Percentiles rank a stretch among this genome's conserved stretches.
Conservation (phyloP, 1,139 yeast species). For the Meyerozyma athensensis region DNA sequence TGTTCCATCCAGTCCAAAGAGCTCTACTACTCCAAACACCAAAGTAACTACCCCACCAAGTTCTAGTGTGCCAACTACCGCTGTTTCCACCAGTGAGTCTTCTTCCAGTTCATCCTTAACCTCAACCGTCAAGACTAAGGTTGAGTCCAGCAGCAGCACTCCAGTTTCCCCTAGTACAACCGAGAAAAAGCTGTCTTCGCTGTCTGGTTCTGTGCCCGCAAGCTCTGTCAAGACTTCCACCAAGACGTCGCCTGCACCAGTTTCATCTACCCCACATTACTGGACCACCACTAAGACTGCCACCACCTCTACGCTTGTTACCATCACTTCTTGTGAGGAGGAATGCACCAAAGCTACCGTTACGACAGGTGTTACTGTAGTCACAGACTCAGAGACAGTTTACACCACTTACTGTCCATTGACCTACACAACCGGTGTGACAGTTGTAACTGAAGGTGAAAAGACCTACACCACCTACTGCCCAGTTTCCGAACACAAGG, state of each 20-base stretch:
- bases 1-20: too few relatives aligned
- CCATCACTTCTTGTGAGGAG: conserved; percentile 17
- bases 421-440: conserved; percentile 3
- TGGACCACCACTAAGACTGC: conserved; percentile 5
- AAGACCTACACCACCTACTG: conserved; percentile 9
- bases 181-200: too few relatives aligned
- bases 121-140: too few relatives aligned
- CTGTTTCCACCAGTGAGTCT: too few relatives aligned
- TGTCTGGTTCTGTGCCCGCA: neutral
- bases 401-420: conserved; percentile 16
- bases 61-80: too few relatives aligned
- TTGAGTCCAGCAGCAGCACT: too few relatives aligned
- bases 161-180: too few relatives aligned
- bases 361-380: conserved; percentile 12
- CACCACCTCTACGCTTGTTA: conserved; percentile 9
- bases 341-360: conserved; percentile 9
- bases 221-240: neutral
- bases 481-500: conserved; percentile 5
- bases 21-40: too few relatives aligned
- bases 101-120: too few relatives aligned
- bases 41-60: conserved; percentile 1
- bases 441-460: conserved; percentile 2
- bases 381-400: conserved; percentile 8
- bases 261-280: conserved; percentile 5
- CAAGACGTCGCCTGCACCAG: neutral